Evolutionary conservation across 441 rosid species (phyloP).

Genomic region (Gossypium davidsonii): DNA sequence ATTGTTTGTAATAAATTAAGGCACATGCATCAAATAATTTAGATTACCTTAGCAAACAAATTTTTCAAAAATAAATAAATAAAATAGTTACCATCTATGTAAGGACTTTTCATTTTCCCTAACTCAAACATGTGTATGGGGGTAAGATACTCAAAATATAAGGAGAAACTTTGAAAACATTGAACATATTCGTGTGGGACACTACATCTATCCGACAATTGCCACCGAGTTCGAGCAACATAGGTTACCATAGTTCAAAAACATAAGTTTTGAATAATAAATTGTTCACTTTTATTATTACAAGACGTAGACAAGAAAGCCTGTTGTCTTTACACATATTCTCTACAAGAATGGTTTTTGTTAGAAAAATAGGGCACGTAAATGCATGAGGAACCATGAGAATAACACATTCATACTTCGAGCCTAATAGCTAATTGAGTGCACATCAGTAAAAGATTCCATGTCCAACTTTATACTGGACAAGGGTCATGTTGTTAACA

Average conservation of each 20-base stretch:
- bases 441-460: neutral
- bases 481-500: neutral
- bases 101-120: neutral
- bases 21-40: neutral
- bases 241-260: neutral
- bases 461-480: neutral
- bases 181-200: neutral
- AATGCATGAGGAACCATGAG: neutral
- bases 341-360: neutral
- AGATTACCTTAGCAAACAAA: neutral
- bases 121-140: neutral
- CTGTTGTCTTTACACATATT: neutral
- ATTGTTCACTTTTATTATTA: neutral
- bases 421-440: conserved; percentile 1
- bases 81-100: neutral
- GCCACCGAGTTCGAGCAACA: neutral
- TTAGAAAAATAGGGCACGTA: neutral
- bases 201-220: neutral
- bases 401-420: neutral
- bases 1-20: neutral
- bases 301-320: neutral
- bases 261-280: neutral
- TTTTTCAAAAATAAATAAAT: neutral
- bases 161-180: neutral
- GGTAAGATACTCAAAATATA: neutral